Percentiles rank a stretch among this genome's conserved stretches.
These are phyloP conservation scores for Inonotus obliquus DNA, from an alignment of 1,284 basidiomycete genomes.

Conservation along the genomic window DNA sequence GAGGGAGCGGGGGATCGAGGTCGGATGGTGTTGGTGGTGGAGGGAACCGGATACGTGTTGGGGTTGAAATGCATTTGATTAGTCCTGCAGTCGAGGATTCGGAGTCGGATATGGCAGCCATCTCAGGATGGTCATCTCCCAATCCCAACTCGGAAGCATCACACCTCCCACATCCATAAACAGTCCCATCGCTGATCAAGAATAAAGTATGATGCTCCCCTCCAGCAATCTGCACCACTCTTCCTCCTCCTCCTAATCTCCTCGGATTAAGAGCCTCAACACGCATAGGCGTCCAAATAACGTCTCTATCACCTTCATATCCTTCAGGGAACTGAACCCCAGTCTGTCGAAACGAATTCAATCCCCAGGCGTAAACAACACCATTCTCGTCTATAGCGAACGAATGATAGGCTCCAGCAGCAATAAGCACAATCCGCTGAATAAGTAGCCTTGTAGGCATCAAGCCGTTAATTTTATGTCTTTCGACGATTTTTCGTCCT, in stretches of 20 bases:
- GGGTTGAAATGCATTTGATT: slow-evolving; percentile 27
- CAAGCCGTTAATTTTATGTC: slow-evolving; percentile 47
- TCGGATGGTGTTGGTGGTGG: slow-evolving; percentile 35
- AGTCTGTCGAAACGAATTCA: slow-evolving; percentile 51
- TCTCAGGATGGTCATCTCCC: slow-evolving; percentile 37
- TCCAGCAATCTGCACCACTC: slow-evolving; percentile 37
- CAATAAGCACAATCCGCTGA: slow-evolving; percentile 47
- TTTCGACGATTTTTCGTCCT: slow-evolving; percentile 45
- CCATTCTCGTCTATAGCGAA: slow-evolving; percentile 52
- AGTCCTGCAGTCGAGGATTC: slow-evolving; percentile 16
- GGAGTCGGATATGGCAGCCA: slow-evolving; percentile 15
- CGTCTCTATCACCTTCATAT: slow-evolving; percentile 35
- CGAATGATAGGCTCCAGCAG: slow-evolving; percentile 49
- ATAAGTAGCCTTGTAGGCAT: slow-evolving; percentile 45
- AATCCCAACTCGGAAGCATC: slow-evolving; percentile 47
- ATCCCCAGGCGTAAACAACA: slow-evolving; percentile 53
- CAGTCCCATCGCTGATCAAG: slow-evolving; percentile 51
- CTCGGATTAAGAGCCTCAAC: slow-evolving; percentile 41
- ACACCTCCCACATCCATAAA: slow-evolving; percentile 45
- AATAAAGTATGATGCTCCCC: slow-evolving; percentile 56
- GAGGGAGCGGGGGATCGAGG: slow-evolving; percentile 33
- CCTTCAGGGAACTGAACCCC: slow-evolving; percentile 34
- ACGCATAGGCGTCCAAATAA: slow-evolving; percentile 41
- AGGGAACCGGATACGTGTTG: slow-evolving; percentile 42
- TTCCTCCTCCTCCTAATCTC: slow-evolving; percentile 35